Conservation (phyloP, 805 yeast species). For the Pichia cephalocereana region DNA sequence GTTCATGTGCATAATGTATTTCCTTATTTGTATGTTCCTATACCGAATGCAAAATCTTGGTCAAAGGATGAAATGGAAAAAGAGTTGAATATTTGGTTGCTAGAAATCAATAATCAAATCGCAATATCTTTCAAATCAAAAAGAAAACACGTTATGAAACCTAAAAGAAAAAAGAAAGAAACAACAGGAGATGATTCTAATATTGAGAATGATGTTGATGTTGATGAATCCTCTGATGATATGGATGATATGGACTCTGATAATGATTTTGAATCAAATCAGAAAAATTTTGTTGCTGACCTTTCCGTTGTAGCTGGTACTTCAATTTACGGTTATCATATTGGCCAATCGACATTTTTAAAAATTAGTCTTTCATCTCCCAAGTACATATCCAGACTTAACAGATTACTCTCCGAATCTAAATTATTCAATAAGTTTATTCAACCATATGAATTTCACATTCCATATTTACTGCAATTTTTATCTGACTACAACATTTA, state of each 20-base stretch:
- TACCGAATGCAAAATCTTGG: slow-evolving; percentile 31
- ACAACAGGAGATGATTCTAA: background rate
- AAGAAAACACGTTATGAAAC: background rate
- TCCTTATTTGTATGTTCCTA: slow-evolving; percentile 71
- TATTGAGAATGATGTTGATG: background rate
- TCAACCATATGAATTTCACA: slow-evolving; percentile 70
- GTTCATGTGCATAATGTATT: slow-evolving; percentile 78
- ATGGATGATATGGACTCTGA: slow-evolving; percentile 7
- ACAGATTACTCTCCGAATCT: slow-evolving; percentile 39
- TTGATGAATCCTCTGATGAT: background rate
- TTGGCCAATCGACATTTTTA: slow-evolving; percentile 54
- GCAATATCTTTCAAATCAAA: background rate
- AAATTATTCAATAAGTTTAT: slow-evolving; percentile 27
- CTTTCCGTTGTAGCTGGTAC: slow-evolving; percentile 60
- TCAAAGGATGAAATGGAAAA: slow-evolving; percentile 27
- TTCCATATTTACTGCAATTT: slow-evolving; percentile 71
- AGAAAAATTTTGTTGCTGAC: slow-evolving; percentile 38
- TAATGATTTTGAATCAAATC: background rate
- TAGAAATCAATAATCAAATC: slow-evolving; percentile 11
- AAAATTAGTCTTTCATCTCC: slow-evolving; percentile 67
- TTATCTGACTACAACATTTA: slow-evolving; percentile 72
- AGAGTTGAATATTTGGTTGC: slow-evolving; percentile 5
- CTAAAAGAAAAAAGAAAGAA: slow-evolving; percentile 7
- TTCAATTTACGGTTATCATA: slow-evolving; percentile 78
- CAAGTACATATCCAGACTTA: slow-evolving; percentile 42